Base-by-base conservation (phyloP, 257 asterid genomes). In the Scutellaria minor region DNA sequence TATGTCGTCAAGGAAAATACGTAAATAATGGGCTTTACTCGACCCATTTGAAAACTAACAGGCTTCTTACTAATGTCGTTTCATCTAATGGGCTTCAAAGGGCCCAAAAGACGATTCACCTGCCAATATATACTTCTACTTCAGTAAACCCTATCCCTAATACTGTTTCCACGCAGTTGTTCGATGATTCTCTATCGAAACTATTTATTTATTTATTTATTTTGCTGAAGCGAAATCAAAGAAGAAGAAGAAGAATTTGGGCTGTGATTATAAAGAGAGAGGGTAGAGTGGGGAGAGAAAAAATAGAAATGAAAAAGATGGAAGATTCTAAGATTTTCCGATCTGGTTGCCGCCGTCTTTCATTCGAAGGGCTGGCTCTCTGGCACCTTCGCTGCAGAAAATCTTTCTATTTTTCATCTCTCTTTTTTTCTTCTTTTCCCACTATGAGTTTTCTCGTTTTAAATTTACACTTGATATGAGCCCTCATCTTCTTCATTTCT, bases 251-350 rank as follows among this genome's bases (percentile, higher is more conserved):
- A 59, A 60, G 31, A 14, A 14, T 4, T 0, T 24, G 42, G 68
- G 68, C 68, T 7, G 27, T 62, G 68, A 62, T 62, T 62, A 62
- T 6, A 62, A 62, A 62, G 68, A 62, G 68, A 62, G 68, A 62
- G 68, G 68, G 7, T 62, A 2, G 68, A 62, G 68, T 62, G 68
- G 68, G 52, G 45, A 1, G 66, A 37, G 66, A 60, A 15, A n/a
- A 39, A 7, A n/a, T 39, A 6, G 31, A n/a, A 51, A 40, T 14
- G 52, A 8, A 62, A 41, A 14, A 7, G 68, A 3, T 41, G 5
- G 27, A 31, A 41, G 52, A 41, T 40, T 1, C 15, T 62, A 31
- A 41, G 52, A 41, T 40, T 1, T 40, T 62, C 51, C 2, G 50
- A 14, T 7, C 7, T 8, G 67, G 68, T 9, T 15, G 68, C 68